phyloP scores from a whole-genome alignment of 306 rosid genomes.

The Erythrophleum fordii region DNA sequence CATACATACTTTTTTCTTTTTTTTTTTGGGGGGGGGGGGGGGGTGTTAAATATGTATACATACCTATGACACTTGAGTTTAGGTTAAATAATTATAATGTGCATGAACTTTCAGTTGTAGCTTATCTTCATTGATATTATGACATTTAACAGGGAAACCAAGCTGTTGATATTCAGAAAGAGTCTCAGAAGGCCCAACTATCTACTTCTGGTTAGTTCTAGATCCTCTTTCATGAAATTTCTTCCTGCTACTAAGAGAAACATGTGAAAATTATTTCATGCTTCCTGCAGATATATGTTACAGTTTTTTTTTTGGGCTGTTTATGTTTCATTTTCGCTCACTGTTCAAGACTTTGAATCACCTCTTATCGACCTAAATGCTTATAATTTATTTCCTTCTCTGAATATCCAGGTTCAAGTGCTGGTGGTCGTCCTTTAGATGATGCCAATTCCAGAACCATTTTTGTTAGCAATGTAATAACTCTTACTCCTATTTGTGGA shows the following conservation, averaged over 20 bases:
- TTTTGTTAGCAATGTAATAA: conserved; percentile 86
- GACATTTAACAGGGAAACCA: conserved; percentile 52
- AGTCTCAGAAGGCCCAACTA: conserved; percentile 50
- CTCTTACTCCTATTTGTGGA: conserved; percentile 25
- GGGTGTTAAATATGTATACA: neutral
- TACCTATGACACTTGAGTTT: neutral
- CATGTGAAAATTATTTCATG: conserved; percentile 2
- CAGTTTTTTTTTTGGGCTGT: conserved; percentile 11
- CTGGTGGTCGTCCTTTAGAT: conserved; percentile 69
- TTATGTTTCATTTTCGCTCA: neutral
- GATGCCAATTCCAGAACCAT: conserved; percentile 90
- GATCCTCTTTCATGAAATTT: conserved; percentile 19
- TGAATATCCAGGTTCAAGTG: conserved; percentile 57
- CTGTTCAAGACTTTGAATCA: conserved; percentile 1
- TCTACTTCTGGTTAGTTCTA: conserved; percentile 62
- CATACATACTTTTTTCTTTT: neutral
- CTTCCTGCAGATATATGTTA: neutral
- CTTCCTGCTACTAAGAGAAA: conserved; percentile 5
- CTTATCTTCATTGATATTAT: conserved; percentile 36
- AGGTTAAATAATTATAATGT: conserved; percentile 11
- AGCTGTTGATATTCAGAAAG: conserved; percentile 58
- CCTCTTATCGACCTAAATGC: conserved; percentile 6
- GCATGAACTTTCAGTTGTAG: neutral
- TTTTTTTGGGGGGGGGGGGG: too few relatives aligned
- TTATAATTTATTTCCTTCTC: conserved; percentile 22